Evolutionary conservation across 1,284 basidiomycete genomes (phyloP), one percentile per base, ranked within the genome.

Genomic region (Cutaneotrichosporon sp.): DNA sequence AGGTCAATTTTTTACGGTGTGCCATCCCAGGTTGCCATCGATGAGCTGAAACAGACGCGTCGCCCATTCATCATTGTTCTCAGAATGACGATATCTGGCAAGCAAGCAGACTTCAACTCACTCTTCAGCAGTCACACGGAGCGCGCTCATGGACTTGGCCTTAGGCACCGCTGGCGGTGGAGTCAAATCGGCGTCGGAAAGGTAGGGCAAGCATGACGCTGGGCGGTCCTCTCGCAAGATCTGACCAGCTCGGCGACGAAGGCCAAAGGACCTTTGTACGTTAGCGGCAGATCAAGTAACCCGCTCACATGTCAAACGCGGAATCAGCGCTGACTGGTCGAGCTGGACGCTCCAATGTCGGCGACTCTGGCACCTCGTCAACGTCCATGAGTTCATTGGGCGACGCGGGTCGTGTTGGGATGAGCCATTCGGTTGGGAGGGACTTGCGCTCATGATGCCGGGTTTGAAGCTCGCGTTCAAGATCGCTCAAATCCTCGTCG

Each of bases 111-210:
- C 26, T 3, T 3, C 30, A 26, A 56, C 55, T n/a, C 55, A 56
- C 55, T 40, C 55, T 56, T 21, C 34, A 22, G 36, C 11, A 16
- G 32, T n/a, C 5, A 40, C 22, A n/a, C 55, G 38, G 38, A 56
- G 38, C n/a, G 55, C 36, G 38, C 38, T 56, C 36, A 56, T 30
- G 1, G 55, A 56, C 55, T 42, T 40, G 36, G 55, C 26, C 21
- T 42, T 40, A 5, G 16, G 34, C 11, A 30, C n/a, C 4, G 22
- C 2, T 34, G 21, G 55, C 9, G 31, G 38, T 16, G 51, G 30
- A 46, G 42, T n/a, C 42, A 18, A 46, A 16, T 46, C 7, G 42
- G 7, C 3, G 18, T 18, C 0, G 16, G 42, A n/a, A 1, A n/a
- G 7, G 18, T 1, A 46, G 4, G 16, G 18, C 7, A n/a, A 9